Evolutionary conservation across 345 rosid species (phyloP), one percentile per base, ranked within the genome.

Genomic region (Moringa oleifera): DNA sequence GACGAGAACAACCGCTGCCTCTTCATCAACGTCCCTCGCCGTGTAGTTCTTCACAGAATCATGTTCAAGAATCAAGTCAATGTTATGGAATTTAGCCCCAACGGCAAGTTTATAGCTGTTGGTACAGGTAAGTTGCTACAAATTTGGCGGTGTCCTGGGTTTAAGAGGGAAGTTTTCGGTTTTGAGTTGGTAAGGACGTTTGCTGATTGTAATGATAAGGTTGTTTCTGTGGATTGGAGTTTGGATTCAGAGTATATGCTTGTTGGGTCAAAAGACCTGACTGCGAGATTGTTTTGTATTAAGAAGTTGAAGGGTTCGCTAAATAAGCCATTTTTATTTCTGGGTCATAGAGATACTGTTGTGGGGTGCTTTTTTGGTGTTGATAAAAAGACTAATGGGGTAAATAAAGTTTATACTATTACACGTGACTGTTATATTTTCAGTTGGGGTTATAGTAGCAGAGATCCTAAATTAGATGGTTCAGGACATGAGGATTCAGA

Each of bases 111-210:
- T 57, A 77, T 94, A 22, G 99, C 97, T 0, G 92, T 88, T 2
- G 99, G 81, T 15, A 36, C 79, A 0, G 97, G 96, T n/a, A 94
- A 90, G 55, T 70, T 94, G 73, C 83, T 94, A 20, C 89, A 94
- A 71, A 80, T 94, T 9, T 94, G 97, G 97, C 76, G 82, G 56
- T 85, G 96, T 1, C 99, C 97, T 13, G 95, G 91, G 41, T 94
- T 86, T 57, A 82, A 75, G 61, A 82, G 76, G 60, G 95, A 83
- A 37, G 81, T 76, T 49, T 90, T 90, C 51, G 85, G 89, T 22
- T 90, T 94, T 51, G 81, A 90, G 62, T 68, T 80, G 74, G 70
- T 82, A 51, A 86, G 93, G 80, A 94, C 96, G 23, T 78, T 90
- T 52, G 88, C 97, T 15, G 86, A 85, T 56, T 90, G 84, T 53